Base-by-base conservation (phyloP, 805 yeast species). In the Candida pseudoglaebosa region DNA sequence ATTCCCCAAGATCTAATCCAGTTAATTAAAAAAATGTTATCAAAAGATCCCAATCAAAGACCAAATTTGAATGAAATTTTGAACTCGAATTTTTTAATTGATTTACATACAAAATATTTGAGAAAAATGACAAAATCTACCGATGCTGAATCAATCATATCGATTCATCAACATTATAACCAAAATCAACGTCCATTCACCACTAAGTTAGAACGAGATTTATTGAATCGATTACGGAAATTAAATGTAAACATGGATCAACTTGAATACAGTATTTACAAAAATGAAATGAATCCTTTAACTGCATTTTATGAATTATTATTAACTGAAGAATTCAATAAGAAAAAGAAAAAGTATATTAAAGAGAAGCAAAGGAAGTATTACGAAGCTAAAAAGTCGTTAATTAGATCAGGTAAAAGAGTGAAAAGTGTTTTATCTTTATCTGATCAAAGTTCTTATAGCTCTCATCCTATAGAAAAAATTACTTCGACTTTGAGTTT, bases 261-360 rank as follows among this genome's bases (percentile, higher is more conserved):
- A 1, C 61, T 89, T 22, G 78, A 77, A 47, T 65, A 73, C 6
- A 75, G 84, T 20, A 79, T 88, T 3, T 50, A 62, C 20, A 69
- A 73, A 40, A 71, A 74, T 34, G 78, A 81, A 40, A 77, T 86
- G 59, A 93, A 85, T 57, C 67, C 87, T 0, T 62, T 84, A 12
- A 77, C 84, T 10, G 95, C 91, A 0, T 70, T 82, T 41, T 88
- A 90, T 82, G 80, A 80, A 33, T 63, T 87, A 14, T 59, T 80
- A 13, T 59, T 82, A 20, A 87, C 84, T 16, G 62, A 65, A 34
- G 80, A 77, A 46, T 62, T 58, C 36, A 42, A 52, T 9, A 57
- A 57, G 36, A 67, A 67, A 49, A 62, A 58, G 42, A 46, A 47
- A 36, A 55, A 54, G 22, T 58, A 64, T 33, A 44, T 56, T 35